phyloP scores from a whole-genome alignment of 2,329 filamentous ascomycete genomes.

The Trichoderma polysporum region DNA sequence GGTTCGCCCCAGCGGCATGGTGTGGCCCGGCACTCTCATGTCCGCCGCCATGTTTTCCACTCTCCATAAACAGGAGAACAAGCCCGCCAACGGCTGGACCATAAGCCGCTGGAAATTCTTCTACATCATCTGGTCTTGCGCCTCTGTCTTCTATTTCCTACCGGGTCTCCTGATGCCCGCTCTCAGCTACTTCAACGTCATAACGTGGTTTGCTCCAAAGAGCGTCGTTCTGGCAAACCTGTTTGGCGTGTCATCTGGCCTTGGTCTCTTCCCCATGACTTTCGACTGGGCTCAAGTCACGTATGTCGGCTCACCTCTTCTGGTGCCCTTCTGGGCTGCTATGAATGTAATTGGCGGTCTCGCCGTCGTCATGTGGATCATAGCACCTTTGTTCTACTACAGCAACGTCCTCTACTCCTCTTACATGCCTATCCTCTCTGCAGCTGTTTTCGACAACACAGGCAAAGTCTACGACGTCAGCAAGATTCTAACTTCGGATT shows the following conservation, averaged over 20 bases:
- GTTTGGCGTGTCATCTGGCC: constrained; percentile 80
- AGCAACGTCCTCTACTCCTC: constrained; percentile 75
- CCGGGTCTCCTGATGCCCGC: constrained; percentile 81
- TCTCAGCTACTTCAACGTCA: constrained; percentile 82
- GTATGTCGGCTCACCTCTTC: constrained; percentile 78
- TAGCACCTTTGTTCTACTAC: constrained; percentile 79
- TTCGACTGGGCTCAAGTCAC: constrained; percentile 93
- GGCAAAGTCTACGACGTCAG: constrained; percentile 78
- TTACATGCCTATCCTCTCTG: constrained; percentile 83
- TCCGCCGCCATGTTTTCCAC: constrained; percentile 88
- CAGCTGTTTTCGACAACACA: constrained; percentile 81
- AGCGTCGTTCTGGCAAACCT: constrained; percentile 85
- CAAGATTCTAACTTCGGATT: constrained; percentile 74
- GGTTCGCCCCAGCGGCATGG: constrained; percentile 83
- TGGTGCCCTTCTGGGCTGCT: constrained; percentile 84
- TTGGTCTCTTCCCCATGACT: constrained; percentile 80
- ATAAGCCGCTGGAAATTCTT: constrained; percentile 86
- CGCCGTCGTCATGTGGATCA: constrained; percentile 80
- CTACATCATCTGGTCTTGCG: constrained; percentile 66
- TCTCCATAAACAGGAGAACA: constrained; percentile 81
- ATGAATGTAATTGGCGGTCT: constrained; percentile 81
- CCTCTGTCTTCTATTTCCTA: constrained; percentile 81
- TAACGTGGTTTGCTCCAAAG: constrained; percentile 85
- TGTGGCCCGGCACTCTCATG: constrained; percentile 87
- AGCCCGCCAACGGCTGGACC: constrained; percentile 76